Base-by-base conservation (phyloP, 2,329 filamentous ascomycete species). In the Periconia macrospinosa region DNA sequence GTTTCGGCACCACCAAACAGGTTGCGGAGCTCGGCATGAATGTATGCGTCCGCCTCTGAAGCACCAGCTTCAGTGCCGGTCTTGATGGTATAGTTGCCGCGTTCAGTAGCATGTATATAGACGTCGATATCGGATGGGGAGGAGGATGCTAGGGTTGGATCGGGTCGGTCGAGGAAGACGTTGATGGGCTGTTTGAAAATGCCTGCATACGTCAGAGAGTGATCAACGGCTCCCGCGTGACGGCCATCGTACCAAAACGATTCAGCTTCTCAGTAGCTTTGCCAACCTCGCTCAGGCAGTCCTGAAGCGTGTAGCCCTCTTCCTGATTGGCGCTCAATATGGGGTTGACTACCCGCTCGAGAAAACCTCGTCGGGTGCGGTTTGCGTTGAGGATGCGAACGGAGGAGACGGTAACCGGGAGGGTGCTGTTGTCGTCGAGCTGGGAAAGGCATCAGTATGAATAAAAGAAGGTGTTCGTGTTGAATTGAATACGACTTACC, bases 21-120 rank as follows among this genome's bases (percentile, higher is more conserved):
- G 75, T 99, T 99, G 62, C 94, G 87, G 80, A 92, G 87, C 48
- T 93, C 82, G 43, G 92, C 82, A 62, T 94, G 93, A 61, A 90
- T 88, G 70, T 96, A 97, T 3, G 92, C 93, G 8, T 92, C 96
- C 35, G 93, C 94, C 75, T 99, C 94, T 19, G 91, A 87, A 69
- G 95, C 96, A 58, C 94, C 94, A 44, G 96, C 83, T 70, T 97
- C 93, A 9, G 94, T 97, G 55, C 94, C 94, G 0, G 92, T 96
- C 78, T 96, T 96, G 67, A 97, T 83, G 54, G 92, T 86, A 68
- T 97, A 85, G 40, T 89, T 87, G 30, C 90, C 88, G 61, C 90
- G 87, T 75, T 99, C 93, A 56, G 83, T 82, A 19, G 90, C 89
- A 49, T 85, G 86, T 52, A 97, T 82, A 65, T 88, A 89, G 49